Evolutionary conservation across 1,284 basidiomycete species (phyloP).

Genomic region (Moesziomyces antarcticus): DNA sequence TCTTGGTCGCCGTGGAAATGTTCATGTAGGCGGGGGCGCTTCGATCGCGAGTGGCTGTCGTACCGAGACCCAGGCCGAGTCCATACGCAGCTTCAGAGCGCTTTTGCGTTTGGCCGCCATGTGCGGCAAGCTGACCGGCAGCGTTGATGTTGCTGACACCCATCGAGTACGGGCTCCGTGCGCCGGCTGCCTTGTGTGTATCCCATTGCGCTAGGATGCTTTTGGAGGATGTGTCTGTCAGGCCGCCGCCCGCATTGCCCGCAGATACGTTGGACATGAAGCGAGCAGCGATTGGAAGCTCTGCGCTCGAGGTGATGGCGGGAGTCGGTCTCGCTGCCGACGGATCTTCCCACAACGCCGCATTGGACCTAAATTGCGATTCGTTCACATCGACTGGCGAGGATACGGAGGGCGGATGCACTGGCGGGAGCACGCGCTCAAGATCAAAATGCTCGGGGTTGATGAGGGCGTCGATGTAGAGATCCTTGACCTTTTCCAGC

Average conservation of each 20-base stretch:
- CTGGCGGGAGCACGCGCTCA: conserved; percentile 17
- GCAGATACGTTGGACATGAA: conserved; percentile 42
- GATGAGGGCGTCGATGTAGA: conserved; percentile 88
- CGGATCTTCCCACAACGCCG: not conserved
- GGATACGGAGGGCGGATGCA: not conserved
- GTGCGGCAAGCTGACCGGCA: not conserved
- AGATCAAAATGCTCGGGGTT: conserved; percentile 71
- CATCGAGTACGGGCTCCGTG: conserved; percentile 29
- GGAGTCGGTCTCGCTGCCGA: not conserved
- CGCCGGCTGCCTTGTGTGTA: conserved; percentile 16
- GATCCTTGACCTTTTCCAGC: conserved; percentile 87
- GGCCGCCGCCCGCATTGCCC: not conserved
- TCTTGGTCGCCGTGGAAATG: not conserved
- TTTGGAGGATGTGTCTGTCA: not conserved
- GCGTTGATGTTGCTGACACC: not conserved
- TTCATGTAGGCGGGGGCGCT: conserved; percentile 29
- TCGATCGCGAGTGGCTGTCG: conserved; percentile 28
- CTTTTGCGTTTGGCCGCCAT: not conserved
- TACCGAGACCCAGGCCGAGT: conserved; percentile 48
- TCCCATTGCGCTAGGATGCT: conserved; percentile 10
- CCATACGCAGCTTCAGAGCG: conserved; percentile 22
- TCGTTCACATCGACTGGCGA: conserved; percentile 1
- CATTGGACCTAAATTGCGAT: not conserved
- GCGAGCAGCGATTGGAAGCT: conserved; percentile 57
- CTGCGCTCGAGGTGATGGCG: conserved; percentile 8